Evolutionary conservation across 495 filamentous ascomycete genomes (phyloP), one percentile per base, ranked within the genome.

Genomic region (Coniosporium apollinis): DNA sequence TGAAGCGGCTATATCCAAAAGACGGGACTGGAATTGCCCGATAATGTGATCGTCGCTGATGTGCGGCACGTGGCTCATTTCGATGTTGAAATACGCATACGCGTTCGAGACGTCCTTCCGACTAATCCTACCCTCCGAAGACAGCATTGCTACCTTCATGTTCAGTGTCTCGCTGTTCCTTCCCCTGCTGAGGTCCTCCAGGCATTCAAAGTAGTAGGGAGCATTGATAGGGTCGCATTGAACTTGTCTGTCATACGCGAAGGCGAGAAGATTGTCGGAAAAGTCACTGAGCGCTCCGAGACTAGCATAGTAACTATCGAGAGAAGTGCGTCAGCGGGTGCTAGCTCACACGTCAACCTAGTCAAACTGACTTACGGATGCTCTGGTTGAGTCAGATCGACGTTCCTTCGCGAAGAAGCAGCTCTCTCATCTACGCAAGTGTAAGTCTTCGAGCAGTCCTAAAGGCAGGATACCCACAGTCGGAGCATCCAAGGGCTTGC

Each of bases 31-130:
- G 40, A 72, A 78, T 25, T 52, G 62, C 7, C 65, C 65, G 33
- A 76, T 61, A 19, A 79, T 72, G 31, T 45, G 58, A 6, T 74
- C 69, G 15, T 76, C 72, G 4, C 56, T 60, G 25, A 69, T 46
- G 21, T 46, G 42, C 4, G 28, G 29, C 19, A 59, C 54, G 20
- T 63, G 36, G 2, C 28, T 43, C 17, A 49, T 38, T 13, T 49
- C 46, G 1, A 76, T 47, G 7, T 58, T 62, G 36, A 79, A 67
- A 35, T 61, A 69, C 24, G 54, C 43, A 45, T 70, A 77, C 5
- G 74, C 72, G 16, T 46, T 35, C 1, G 42, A 38, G 3, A 69
- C 32, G 22, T 66, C 62, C 13, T 49, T 38, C 22, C 54, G 37
- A 36, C 58, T 61, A 11, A 60, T 40, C 10, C 55, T 34, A 10